A percentile compares a stretch with the other conserved stretches of the same genome.
These are phyloP conservation scores for Beauveria sp. DNA, from an alignment of 2,329 filamentous ascomycete species.

Conservation along the genomic window DNA sequence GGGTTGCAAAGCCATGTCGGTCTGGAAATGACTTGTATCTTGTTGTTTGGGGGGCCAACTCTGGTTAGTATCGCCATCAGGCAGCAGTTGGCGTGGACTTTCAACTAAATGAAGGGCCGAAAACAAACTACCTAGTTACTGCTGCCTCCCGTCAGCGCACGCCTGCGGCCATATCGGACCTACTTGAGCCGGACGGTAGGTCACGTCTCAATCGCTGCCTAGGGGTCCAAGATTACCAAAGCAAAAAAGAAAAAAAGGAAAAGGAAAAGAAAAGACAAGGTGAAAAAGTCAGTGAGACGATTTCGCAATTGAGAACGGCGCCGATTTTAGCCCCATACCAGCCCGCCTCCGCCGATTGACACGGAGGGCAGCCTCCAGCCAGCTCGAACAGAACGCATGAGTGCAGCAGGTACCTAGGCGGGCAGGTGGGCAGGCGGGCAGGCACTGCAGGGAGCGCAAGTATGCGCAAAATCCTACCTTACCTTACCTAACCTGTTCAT, in stretches of 20 bases:
- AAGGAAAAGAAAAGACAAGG: background rate
- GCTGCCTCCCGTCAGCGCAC: background rate
- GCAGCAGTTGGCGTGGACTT: background rate
- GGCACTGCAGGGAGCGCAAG: background rate
- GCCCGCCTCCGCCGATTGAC: conserved; percentile 7
- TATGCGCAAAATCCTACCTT: too few relatives aligned
- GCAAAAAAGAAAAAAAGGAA: background rate
- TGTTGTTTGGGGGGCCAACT: background rate
- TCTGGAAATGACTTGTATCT: background rate
- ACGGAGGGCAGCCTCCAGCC: background rate
- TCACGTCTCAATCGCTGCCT: background rate
- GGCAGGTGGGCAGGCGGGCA: too few relatives aligned
- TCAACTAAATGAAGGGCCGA: too few relatives aligned
- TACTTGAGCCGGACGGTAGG: background rate
- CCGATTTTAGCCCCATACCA: conserved; percentile 5
- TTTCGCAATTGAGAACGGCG: background rate
- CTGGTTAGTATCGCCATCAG: background rate
- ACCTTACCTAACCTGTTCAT: too few relatives aligned
- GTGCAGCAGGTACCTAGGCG: too few relatives aligned
- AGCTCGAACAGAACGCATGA: background rate
- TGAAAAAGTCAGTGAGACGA: background rate
- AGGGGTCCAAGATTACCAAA: background rate
- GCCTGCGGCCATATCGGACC: background rate
- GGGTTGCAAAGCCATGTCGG: background rate
- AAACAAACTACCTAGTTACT: too few relatives aligned